Percentiles rank a stretch among this genome's conserved stretches.
Evolutionary conservation across 306 rosid species (phyloP).

Genomic region (Albizia julibrissin): DNA sequence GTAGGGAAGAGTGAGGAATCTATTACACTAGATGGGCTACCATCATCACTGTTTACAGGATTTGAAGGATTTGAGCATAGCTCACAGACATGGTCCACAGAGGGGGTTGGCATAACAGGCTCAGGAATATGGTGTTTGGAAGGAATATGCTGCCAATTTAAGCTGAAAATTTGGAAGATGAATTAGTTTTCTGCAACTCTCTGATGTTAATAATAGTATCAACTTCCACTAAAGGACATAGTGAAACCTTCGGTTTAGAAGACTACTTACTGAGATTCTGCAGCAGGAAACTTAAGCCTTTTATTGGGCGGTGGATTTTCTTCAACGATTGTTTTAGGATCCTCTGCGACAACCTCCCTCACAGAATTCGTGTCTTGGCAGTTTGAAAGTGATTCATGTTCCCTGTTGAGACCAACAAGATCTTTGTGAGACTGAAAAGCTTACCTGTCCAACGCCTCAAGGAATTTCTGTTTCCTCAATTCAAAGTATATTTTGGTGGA

Average conservation of each 20-base stretch:
- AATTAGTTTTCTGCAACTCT: constrained; percentile 17
- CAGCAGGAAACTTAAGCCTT: constrained; percentile 25
- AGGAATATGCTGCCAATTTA: constrained; percentile 30
- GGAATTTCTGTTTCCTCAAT: constrained; percentile 44
- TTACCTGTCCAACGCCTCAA: constrained; percentile 56
- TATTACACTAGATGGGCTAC: constrained; percentile 12
- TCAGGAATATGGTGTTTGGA: background rate
- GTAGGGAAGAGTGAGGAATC: background rate
- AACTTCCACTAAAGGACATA: constrained; percentile 11
- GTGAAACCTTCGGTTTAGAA: constrained; percentile 32
- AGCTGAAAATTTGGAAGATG: constrained; percentile 31
- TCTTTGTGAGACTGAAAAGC: background rate
- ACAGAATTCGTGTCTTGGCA: constrained; percentile 29
- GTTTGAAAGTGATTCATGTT: constrained; percentile 15
- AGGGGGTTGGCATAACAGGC: constrained; percentile 19
- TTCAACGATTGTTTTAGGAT: constrained; percentile 22
- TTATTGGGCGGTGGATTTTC: constrained; percentile 24
- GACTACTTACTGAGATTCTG: background rate
- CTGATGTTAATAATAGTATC: background rate
- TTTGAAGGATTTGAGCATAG: background rate
- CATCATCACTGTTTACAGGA: background rate
- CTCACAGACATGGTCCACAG: constrained; percentile 21
- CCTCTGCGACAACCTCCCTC: constrained; percentile 1
- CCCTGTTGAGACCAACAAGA: constrained; percentile 23
- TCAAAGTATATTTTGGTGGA: constrained; percentile 48